Conservation (phyloP, 2,329 filamentous ascomycete species). For the Gremmenia infestans region DNA sequence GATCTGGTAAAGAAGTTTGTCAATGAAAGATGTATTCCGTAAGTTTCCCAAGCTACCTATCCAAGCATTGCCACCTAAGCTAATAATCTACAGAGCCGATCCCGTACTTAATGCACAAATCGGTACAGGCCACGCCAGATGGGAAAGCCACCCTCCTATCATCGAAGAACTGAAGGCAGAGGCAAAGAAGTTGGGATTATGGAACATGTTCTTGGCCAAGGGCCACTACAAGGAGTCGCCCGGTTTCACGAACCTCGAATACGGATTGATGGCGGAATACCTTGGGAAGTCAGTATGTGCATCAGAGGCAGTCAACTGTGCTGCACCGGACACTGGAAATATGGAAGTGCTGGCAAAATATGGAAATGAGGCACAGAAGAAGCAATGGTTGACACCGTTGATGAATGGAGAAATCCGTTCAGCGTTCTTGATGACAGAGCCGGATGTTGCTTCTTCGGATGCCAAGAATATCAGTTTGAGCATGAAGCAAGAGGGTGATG, state of each 20-base stretch:
- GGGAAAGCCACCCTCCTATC: constrained; percentile 72
- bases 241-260: constrained; percentile 92
- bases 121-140: constrained; percentile 68
- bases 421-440: constrained; percentile 92
- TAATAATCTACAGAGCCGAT: constrained; percentile 56
- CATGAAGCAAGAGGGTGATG: constrained; percentile 77
- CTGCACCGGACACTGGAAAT: constrained; percentile 88
- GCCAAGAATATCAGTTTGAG: constrained; percentile 86
- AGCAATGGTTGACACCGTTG: constrained; percentile 74
- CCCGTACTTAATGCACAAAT: constrained; percentile 74
- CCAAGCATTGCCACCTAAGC: constrained; percentile 6
- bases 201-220: constrained; percentile 98
- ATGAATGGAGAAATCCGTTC: constrained; percentile 82
- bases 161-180: constrained; percentile 87
- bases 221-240: constrained; percentile 94
- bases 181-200: constrained; percentile 77
- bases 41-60: constrained; percentile 28
- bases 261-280: constrained; percentile 95
- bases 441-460: constrained; percentile 81
- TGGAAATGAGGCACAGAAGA: constrained; percentile 79
- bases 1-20: constrained; percentile 94
- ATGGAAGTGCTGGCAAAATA: constrained; percentile 96
- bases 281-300: constrained; percentile 81
- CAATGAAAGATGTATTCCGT: constrained; percentile 88
- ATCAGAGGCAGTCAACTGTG: constrained; percentile 83